Base-by-base conservation (phyloP, 768 basidiomycete species). In the Suillus luteus region DNA sequence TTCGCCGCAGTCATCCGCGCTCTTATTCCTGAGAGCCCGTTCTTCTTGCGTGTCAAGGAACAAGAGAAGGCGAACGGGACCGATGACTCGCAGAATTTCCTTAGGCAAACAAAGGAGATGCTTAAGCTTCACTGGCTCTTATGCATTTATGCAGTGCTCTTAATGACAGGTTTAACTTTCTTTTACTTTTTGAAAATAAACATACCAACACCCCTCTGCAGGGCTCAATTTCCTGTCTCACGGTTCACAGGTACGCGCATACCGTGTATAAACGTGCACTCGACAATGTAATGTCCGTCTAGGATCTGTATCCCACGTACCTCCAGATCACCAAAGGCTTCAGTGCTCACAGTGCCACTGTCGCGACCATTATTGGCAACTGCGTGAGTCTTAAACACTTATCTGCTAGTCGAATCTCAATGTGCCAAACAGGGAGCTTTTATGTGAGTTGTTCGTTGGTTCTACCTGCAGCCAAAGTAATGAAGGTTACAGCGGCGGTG, bases 341-440 rank as follows among this genome's bases (percentile, higher is more conserved):
- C 72, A 73, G 79, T 44, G 44, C 80, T 1, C 81, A 86, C 66
- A 70, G 81, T 65, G 83, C 92, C 1, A 90, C 89, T 6, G 80
- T 86, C 43, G 90, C 92, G 0, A 94, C 93, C 12, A 94, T 95
- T 71, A 90, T 95, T 65, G 88, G 90, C 49, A 91, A 86, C 71
- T 87, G 85, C 69, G 88, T 82, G 72, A 59, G 80, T 76, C n/a
- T 24, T n/a, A 46, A 27, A 48, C 58, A 60, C 11, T 12, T 54
- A 44, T 37, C 6, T 61, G n/a, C 48, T 22, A 31, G 38, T 31
- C 19, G 37, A 37, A 27, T 22, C n/a, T 66, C 37, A 31, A 62
- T 8, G 54, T 65, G 59, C 10, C 43, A 24, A 54, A 11, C 48
- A 80, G 80, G 82, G 83, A 41, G 82, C 82, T 17, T 76, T 83